These are phyloP conservation scores for Pseudogymnoascus sp. DNA, from an alignment of 2,329 filamentous ascomycete genomes.

Conservation along the genomic window DNA sequence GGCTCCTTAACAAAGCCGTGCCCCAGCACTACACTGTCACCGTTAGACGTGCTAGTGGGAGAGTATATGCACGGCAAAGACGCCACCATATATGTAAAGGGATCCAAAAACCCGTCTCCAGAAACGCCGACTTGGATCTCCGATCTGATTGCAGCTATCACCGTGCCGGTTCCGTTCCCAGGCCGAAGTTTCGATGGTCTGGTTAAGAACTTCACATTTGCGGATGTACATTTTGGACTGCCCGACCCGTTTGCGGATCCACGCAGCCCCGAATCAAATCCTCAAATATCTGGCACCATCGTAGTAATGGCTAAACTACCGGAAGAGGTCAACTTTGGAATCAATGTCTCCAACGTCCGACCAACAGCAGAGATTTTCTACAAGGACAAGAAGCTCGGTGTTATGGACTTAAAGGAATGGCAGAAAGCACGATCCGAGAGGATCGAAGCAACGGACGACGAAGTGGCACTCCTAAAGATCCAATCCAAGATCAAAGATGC, in stretches of 20 bases:
- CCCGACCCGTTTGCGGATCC: constrained; percentile 75
- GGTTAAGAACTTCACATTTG: constrained; percentile 79
- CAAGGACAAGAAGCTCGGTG: constrained; percentile 66
- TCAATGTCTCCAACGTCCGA: constrained; percentile 68
- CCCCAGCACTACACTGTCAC: constrained; percentile 68
- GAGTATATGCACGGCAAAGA: constrained; percentile 74
- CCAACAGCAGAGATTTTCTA: constrained; percentile 78
- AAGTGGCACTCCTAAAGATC: constrained; percentile 60
- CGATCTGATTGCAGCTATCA: constrained; percentile 71
- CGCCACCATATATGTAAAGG: constrained; percentile 74
- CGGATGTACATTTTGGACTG: constrained; percentile 76
- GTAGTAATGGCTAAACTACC: constrained; percentile 72
- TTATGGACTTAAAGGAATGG: constrained; percentile 73
- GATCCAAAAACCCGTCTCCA: constrained; percentile 56
- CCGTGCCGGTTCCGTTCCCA: constrained; percentile 75
- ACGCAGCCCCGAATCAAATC: constrained; percentile 61
- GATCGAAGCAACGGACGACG: constrained; percentile 46
- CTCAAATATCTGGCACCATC: constrained; percentile 75
- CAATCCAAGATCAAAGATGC: constrained; percentile 68
- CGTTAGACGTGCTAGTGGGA: constrained; percentile 72
- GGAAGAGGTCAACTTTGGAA: constrained; percentile 74
- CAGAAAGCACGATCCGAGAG: constrained; percentile 75
- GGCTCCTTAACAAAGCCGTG: constrained; percentile 64
- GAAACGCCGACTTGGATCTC: constrained; percentile 75
- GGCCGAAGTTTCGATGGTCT: constrained; percentile 73